Conservation (phyloP, 805 yeast genomes). For the Candida verbasci region DNA sequence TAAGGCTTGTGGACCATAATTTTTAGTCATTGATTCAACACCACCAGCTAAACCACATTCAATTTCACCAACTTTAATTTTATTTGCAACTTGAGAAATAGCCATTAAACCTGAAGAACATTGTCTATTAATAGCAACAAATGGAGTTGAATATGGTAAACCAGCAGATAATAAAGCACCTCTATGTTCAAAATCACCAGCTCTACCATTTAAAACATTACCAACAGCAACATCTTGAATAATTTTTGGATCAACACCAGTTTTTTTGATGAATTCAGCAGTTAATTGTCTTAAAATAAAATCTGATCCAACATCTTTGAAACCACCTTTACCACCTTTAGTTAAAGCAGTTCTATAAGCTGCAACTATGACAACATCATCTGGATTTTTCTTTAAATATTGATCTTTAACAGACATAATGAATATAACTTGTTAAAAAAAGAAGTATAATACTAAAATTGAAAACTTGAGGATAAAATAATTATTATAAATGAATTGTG, state of each 20-base stretch:
- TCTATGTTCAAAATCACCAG: conserved; percentile 93
- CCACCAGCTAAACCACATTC: conserved; percentile 90
- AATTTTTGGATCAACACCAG: conserved; percentile 43
- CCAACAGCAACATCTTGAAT: conserved; percentile 88
- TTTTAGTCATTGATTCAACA: conserved; percentile 89
- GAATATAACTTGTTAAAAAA: not conserved
- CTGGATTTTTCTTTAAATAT: conserved; percentile 57
- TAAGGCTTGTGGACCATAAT: conserved; percentile 78
- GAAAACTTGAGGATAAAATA: conserved; percentile 1
- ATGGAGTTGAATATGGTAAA: conserved; percentile 74
- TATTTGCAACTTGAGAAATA: conserved; percentile 82
- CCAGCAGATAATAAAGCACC: conserved; percentile 92
- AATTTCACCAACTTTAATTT: conserved; percentile 83
- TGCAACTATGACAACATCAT: conserved; percentile 86
- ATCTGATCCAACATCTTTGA: conserved; percentile 79
- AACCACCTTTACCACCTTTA: conserved; percentile 81
- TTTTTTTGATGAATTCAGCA: conserved; percentile 52
- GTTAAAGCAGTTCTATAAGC: conserved; percentile 91
- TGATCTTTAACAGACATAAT: conserved; percentile 23
- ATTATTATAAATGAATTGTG: not conserved
- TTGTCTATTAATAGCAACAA: conserved; percentile 84
- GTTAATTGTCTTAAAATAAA: conserved; percentile 68
- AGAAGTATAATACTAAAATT: not conserved
- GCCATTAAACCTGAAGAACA: conserved; percentile 94
- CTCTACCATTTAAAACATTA: conserved; percentile 85